These are phyloP conservation scores for Elasticomyces elasticus DNA, from an alignment of 495 filamentous ascomycete genomes.

Conservation along the genomic window DNA sequence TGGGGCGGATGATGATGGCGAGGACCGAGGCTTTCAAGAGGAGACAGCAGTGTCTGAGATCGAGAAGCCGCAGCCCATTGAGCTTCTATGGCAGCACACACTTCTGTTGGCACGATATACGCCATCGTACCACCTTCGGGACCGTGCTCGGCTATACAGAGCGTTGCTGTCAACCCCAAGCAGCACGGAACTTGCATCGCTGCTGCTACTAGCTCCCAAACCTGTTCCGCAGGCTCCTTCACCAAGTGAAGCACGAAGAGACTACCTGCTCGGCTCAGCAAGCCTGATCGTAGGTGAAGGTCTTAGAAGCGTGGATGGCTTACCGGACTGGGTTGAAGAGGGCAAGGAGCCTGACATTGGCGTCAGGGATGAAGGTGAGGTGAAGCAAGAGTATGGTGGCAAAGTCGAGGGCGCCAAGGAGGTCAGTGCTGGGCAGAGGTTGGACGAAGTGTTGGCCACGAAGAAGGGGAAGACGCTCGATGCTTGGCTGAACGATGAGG, in stretches of 20 bases:
- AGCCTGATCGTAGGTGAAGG: slow-evolving; percentile 63
- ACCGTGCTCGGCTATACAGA: slow-evolving; percentile 79
- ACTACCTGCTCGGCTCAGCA: slow-evolving; percentile 68
- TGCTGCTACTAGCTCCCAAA: slow-evolving; percentile 87
- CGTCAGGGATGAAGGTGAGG: slow-evolving; percentile 48
- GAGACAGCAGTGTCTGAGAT: no score
- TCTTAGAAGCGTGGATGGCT: slow-evolving; percentile 60
- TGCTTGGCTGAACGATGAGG: slow-evolving; percentile 75
- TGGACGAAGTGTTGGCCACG: slow-evolving; percentile 27
- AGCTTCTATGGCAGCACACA: slow-evolving; percentile 72
- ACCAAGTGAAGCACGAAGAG: slow-evolving; percentile 68
- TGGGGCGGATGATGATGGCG: slow-evolving; percentile 4
- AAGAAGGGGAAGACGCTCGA: slow-evolving; percentile 63
- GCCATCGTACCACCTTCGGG: slow-evolving; percentile 86
- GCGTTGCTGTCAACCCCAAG: slow-evolving; percentile 64
- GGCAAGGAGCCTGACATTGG: slow-evolving; percentile 70
- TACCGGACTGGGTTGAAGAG: slow-evolving; percentile 75
- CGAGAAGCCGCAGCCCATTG: slow-evolving; percentile 52
- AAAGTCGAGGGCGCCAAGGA: neutral
- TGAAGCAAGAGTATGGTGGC: slow-evolving; percentile 27
- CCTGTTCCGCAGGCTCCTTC: slow-evolving; percentile 79
- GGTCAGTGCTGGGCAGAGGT: slow-evolving; percentile 15
- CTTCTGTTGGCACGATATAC: slow-evolving; percentile 82
- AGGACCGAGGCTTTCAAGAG: slow-evolving; percentile 25
- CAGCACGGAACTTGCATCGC: slow-evolving; percentile 72